Evolutionary conservation across 1,284 basidiomycete genomes (phyloP), one percentile per base, ranked within the genome.

Genomic region (Serendipita sp.): DNA sequence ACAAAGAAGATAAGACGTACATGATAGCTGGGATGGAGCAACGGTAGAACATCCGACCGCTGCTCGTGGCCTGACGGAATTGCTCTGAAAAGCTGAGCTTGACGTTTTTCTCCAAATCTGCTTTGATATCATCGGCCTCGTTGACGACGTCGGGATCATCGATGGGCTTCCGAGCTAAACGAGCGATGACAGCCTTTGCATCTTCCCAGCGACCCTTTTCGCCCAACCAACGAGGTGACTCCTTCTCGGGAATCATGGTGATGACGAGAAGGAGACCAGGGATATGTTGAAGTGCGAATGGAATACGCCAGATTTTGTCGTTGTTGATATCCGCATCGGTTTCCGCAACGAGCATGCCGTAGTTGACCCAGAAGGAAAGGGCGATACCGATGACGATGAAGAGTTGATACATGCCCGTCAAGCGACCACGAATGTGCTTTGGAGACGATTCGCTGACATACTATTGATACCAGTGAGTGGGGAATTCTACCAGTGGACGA

Each of bases 181-280:
- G 44, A 22, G 62, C 63, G 42, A 62, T 62, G 60, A 63, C 49
- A 26, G 29, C 5, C 42, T 61, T 63, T 66, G 61, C 67, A 64
- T 62, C 67, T 61, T 63, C 67, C 53, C 61, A 58, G 26, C 64
- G 67, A 17, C 68, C 72, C 66, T 70, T 34, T 70, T 69, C 44
- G 66, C 70, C 49, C 66, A 71, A 62, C 72, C 72, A 65, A 43
- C 66, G 65, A 65, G 72, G 64, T 64, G 64, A 73, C 65, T 62
- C 68, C 43, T 30, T 47, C 55, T 66, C 61, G 26, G 29, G 42
- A 12, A 66, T 32, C 63, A 67, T 66, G 35, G 13, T 44, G 35
- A 47, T 26, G 61, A 70, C 64, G 44, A 70, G 68, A 10, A 71
- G 63, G 8, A 65, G n/a, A 17, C 70, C 70, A 1, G 70, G 70